Percentiles rank a stretch among this genome's conserved stretches.
Evolutionary conservation across 78 protist species (phyloP).

Genomic region (Speleostelium caveatum): DNA sequence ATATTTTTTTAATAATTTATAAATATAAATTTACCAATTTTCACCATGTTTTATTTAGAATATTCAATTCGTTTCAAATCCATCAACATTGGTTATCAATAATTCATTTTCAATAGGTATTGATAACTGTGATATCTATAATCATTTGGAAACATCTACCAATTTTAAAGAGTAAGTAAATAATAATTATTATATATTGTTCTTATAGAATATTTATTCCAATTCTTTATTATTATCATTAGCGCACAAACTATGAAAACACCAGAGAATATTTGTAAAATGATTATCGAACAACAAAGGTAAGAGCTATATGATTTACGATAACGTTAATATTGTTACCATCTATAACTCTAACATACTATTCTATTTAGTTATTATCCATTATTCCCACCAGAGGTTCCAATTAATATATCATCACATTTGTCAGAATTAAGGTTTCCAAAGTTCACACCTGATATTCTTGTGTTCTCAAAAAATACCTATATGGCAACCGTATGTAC

Average conservation of each 20-base stretch:
- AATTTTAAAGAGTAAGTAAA: neutral
- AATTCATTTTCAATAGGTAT: conserved; percentile 55
- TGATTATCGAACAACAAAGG: conserved; percentile 45
- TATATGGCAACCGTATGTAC: neutral
- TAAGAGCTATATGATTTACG: neutral
- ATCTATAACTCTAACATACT: too few relatives aligned
- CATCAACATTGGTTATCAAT: conserved; percentile 41
- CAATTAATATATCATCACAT: conserved; percentile 3
- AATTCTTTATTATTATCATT: neutral
- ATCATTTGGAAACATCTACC: neutral
- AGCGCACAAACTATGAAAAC: neutral
- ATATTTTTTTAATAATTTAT: neutral
- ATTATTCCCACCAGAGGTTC: conserved; percentile 53
- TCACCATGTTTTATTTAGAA: neutral
- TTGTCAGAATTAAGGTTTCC: conserved; percentile 10
- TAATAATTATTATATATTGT: neutral
- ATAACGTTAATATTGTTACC: too few relatives aligned
- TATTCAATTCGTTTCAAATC: conserved; percentile 56
- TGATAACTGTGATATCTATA: conserved; percentile 7
- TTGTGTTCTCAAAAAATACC: conserved; percentile 4
- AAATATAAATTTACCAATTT: neutral
- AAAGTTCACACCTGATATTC: conserved; percentile 48
- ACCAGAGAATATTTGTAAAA: conserved; percentile 19
- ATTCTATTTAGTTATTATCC: conserved; percentile 54
- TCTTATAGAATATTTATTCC: neutral